These are phyloP conservation scores for Ogataea chonburiensis DNA, from an alignment of 805 yeast species.

Conservation along the genomic window DNA sequence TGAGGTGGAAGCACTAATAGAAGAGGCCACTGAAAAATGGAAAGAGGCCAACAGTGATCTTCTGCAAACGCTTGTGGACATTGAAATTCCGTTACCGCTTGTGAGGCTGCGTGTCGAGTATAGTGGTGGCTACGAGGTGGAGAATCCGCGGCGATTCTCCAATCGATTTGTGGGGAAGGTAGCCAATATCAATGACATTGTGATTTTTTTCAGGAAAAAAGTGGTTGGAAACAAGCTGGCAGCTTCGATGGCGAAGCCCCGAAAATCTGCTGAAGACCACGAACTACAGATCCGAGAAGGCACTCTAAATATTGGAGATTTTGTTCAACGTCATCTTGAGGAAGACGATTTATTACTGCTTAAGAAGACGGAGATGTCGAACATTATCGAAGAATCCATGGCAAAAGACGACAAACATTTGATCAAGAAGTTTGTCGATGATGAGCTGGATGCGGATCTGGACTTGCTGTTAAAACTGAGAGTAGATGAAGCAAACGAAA, in stretches of 20 bases:
- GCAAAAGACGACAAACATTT: constrained; percentile 81
- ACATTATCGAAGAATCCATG: constrained; percentile 69
- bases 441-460: constrained; percentile 54
- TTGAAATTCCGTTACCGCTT: constrained; percentile 71
- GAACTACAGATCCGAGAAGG: constrained; percentile 25
- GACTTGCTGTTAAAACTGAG: constrained; percentile 43
- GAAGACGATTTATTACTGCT: constrained; percentile 65
- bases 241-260: constrained; percentile 22
- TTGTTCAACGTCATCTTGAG: constrained; percentile 61
- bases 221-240: constrained; percentile 17
- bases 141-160: constrained; percentile 85
- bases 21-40: constrained; percentile 54
- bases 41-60: constrained; percentile 29
- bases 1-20: constrained; percentile 67
- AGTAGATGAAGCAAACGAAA: constrained; percentile 9
- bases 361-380: constrained; percentile 72
- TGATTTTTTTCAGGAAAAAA: constrained; percentile 59
- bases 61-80: constrained; percentile 32
- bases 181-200: constrained; percentile 87
- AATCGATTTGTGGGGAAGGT: constrained; percentile 86
- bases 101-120: constrained; percentile 84
- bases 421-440: constrained; percentile 58
- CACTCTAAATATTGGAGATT: constrained; percentile 36
- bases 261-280: constrained; percentile 40
- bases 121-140: constrained; percentile 87